Evolutionary conservation across 2,329 filamentous ascomycete genomes (phyloP).

Genomic region (Aspergillus caelatus): DNA sequence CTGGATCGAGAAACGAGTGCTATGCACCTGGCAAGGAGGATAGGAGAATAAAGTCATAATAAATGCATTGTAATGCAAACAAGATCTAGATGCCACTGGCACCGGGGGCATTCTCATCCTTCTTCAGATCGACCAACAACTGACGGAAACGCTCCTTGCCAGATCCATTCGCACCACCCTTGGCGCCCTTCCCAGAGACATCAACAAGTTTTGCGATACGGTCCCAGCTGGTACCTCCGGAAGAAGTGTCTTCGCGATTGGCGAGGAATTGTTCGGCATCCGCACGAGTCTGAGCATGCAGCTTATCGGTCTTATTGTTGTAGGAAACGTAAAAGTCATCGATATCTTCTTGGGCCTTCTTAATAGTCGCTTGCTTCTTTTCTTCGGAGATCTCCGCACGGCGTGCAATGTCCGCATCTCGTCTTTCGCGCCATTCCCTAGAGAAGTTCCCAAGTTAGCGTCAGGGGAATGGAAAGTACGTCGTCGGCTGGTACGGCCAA

Average conservation of each 20-base stretch:
- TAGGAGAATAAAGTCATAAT: slow-evolving; percentile 12
- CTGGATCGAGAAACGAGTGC: slow-evolving; percentile 6
- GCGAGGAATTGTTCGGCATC: slow-evolving; percentile 93
- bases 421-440: slow-evolving; percentile 85
- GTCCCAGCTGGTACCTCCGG: slow-evolving; percentile 97
- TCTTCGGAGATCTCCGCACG: slow-evolving; percentile 80
- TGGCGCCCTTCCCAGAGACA: slow-evolving; percentile 86
- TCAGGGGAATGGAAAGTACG: not conserved
- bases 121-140: slow-evolving; percentile 80
- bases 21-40: slow-evolving; percentile 9
- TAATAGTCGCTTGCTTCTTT: slow-evolving; percentile 82
- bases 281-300: slow-evolving; percentile 80
- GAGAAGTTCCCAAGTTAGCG: slow-evolving; percentile 5
- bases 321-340: slow-evolving; percentile 99
- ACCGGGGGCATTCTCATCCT: slow-evolving; percentile 83
- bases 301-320: slow-evolving; percentile 97
- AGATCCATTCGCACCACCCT: slow-evolving; percentile 83
- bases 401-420: slow-evolving; percentile 79
- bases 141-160: slow-evolving; percentile 97
- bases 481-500: not conserved
- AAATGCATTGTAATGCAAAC: slow-evolving; percentile 12
- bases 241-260: slow-evolving; percentile 87
- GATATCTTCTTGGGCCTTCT: slow-evolving; percentile 89
- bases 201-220: slow-evolving; percentile 98
- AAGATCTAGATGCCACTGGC: slow-evolving; percentile 50